phyloP scores from a whole-genome alignment of 1,139 yeast genomes.

The Geotrichum cucujoidarum region DNA sequence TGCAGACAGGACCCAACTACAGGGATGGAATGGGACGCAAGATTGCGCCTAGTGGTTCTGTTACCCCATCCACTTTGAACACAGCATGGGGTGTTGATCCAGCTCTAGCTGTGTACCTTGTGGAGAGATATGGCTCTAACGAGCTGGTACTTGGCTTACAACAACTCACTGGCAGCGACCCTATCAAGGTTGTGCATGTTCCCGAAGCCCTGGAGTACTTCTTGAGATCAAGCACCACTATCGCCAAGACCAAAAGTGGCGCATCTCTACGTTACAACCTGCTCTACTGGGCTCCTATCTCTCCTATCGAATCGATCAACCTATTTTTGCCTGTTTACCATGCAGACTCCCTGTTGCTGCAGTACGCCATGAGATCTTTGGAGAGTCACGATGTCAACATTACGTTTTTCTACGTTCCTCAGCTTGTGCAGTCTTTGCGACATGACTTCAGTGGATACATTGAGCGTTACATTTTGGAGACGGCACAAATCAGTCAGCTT shows the following conservation, averaged over 20 bases:
- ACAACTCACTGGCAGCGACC: constrained; percentile 48
- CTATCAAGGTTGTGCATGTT: constrained; percentile 56
- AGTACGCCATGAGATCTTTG: constrained; percentile 84
- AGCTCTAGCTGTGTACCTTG: constrained; percentile 65
- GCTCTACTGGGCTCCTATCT: constrained; percentile 68
- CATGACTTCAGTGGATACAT: constrained; percentile 82
- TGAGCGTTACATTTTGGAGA: constrained; percentile 81
- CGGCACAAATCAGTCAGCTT: constrained; percentile 83
- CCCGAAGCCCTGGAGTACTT: constrained; percentile 59
- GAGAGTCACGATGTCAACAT: constrained; percentile 83
- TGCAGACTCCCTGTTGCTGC: constrained; percentile 63
- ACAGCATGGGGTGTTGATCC: constrained; percentile 70
- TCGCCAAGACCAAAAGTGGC: constrained; percentile 12
- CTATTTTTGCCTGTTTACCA: constrained; percentile 75
- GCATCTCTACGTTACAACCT: constrained; percentile 37
- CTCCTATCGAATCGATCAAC: constrained; percentile 83
- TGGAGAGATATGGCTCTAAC: constrained; percentile 48
- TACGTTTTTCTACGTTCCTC: constrained; percentile 96
- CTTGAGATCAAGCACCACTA: constrained; percentile 16
- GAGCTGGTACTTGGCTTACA: constrained; percentile 43
- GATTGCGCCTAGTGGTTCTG: constrained; percentile 18
- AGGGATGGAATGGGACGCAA: constrained; percentile 25
- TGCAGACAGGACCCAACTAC: constrained; percentile 43
- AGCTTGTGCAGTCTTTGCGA: constrained; percentile 87
- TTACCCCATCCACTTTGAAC: constrained; percentile 31